phyloP scores from a whole-genome alignment of 495 filamentous ascomycete species.

The Penicillium dipodomyicola region DNA sequence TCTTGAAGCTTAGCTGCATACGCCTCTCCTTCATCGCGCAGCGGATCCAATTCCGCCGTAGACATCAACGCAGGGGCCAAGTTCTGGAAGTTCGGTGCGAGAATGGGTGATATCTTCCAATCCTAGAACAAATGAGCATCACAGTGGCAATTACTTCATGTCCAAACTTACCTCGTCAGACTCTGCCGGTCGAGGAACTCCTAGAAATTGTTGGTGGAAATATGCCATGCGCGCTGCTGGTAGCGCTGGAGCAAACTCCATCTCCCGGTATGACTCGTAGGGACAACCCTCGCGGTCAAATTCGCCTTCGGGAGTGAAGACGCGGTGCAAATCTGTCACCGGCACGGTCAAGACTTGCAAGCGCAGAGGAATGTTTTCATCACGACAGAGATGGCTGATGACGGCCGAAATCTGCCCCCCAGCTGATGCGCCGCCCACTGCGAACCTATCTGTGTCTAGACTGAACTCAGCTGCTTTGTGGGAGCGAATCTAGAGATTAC shows the following conservation, averaged over 20 bases:
- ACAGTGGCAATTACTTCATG: neutral
- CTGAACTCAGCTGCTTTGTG: constrained; percentile 35
- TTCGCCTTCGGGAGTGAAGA: constrained; percentile 34
- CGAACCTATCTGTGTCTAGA: constrained; percentile 30
- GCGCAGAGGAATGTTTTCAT: constrained; percentile 34
- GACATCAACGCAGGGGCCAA: constrained; percentile 48
- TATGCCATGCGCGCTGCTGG: constrained; percentile 40
- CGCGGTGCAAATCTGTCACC: constrained; percentile 35
- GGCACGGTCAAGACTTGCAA: constrained; percentile 39
- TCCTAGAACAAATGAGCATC: constrained; percentile 23
- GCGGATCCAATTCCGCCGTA: constrained; percentile 44
- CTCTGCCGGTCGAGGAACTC: constrained; percentile 32
- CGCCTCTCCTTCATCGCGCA: constrained; percentile 45
- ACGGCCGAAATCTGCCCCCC: constrained; percentile 42
- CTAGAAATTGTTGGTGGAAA: constrained; percentile 40
- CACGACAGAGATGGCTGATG: constrained; percentile 36
- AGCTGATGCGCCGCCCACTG: constrained; percentile 39
- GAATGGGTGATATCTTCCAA: constrained; percentile 42
- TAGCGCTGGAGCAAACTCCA: constrained; percentile 38
- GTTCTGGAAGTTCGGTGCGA: constrained; percentile 31
- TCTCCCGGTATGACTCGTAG: constrained; percentile 41
- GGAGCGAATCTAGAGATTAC: constrained; percentile 27
- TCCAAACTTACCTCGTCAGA: constrained; percentile 30
- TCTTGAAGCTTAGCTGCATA: constrained; percentile 44
- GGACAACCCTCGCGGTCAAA: constrained; percentile 38